Base-by-base conservation (phyloP, 2,329 filamentous ascomycete genomes). In the Acarospora socialis region DNA sequence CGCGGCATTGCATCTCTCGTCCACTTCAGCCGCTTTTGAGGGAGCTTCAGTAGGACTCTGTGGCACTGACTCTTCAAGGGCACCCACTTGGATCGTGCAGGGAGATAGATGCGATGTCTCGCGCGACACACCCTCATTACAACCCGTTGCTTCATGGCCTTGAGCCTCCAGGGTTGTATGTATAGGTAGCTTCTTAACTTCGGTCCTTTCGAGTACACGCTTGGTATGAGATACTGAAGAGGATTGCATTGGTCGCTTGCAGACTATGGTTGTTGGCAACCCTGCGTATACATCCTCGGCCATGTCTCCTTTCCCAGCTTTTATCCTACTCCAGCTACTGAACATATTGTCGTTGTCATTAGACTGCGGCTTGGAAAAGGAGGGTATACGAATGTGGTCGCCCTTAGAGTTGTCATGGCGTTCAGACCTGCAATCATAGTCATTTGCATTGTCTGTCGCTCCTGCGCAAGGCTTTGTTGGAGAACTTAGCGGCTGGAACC, bases 301-400 rank as follows among this genome's bases (percentile, higher is more conserved):
- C 4, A 36, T 36, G 19, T 31, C 29, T 21, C 40, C 40, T 8
- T 43, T 52, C 7, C 52, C 53, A 15, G 45, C 46, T 43, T 61
- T 62, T 4, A 60, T 45, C 15, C 55, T 50, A 28, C 58, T 59
- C 59, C 58, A 61, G 26, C 36, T 44, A 20, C 45, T 41, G 35
- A 60, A 58, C 29, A 49, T 36, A n/a, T 16, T 30, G 14, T 8
- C n/a, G 16, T 9, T 5, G 20, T 13, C 14, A 17, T 16, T n/a
- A 18, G 12, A 30, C 17, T 8, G 7, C 7, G 28, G 16, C 12
- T 18, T 30, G 9, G 15, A 5, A n/a, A 30, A 18, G 7, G 12
- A 17, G 5, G 28, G 12, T 18, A 12, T 5, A 30, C 20, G 13
- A 18, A 17, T 10, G 19, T 25, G 21, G 4, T 21, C 14, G n/a